Conservation (phyloP, 495 filamentous ascomycete genomes). For the Neurospora sp. region DNA sequence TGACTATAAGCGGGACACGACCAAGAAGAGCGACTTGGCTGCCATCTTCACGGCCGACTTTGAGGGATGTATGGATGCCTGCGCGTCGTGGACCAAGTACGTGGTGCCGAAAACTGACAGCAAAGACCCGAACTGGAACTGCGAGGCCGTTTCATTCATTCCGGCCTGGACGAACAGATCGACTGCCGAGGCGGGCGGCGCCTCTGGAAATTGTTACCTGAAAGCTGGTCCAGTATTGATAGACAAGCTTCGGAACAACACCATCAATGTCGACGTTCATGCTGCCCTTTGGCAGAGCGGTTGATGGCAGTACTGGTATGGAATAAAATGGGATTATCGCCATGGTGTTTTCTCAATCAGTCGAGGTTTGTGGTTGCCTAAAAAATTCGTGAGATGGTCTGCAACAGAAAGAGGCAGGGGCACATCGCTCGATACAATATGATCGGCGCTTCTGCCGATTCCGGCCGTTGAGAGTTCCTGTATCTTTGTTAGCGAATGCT, state of each 20-base stretch:
- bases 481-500: not conserved
- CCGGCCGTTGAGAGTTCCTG: not conserved
- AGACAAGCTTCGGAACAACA: conserved; percentile 17
- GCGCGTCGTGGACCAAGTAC: conserved; percentile 30
- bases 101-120: conserved; percentile 7
- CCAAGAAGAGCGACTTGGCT: conserved; percentile 16
- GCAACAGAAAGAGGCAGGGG: not conserved
- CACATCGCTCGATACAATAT: not conserved
- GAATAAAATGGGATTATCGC: not conserved
- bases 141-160: conserved; percentile 33
- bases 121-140: conserved; percentile 23
- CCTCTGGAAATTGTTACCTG: conserved; percentile 38
- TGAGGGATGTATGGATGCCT: conserved; percentile 37
- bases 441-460: not conserved
- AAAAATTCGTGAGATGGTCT: not conserved
- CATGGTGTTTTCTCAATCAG: not conserved
- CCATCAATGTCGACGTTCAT: conserved; percentile 18
- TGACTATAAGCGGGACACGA: conserved; percentile 20
- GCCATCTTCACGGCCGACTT: conserved; percentile 32
- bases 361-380: not conserved
- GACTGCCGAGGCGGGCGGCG: conserved; percentile 13
- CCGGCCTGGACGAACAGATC: conserved; percentile 31
- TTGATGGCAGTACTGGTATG: not conserved
- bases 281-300: conserved; percentile 9
- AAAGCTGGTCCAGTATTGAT: conserved; percentile 30